These are phyloP conservation scores for Ceratocystis lukuohia DNA, from an alignment of 2,329 filamentous ascomycete genomes.

Conservation along the genomic window DNA sequence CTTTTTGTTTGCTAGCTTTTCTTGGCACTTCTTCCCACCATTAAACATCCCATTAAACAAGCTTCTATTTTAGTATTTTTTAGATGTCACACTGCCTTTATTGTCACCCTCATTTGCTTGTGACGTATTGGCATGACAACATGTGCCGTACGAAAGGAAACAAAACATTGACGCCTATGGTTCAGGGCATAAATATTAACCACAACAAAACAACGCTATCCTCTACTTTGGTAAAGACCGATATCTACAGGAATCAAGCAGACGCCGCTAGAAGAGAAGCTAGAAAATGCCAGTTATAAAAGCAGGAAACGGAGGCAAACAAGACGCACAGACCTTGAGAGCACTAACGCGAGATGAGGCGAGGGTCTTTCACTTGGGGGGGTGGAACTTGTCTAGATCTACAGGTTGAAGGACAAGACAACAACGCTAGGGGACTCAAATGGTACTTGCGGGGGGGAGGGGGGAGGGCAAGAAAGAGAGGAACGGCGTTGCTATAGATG, in stretches of 20 bases:
- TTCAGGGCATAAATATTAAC: neutral
- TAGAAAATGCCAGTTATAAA: too few relatives aligned
- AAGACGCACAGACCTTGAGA: neutral
- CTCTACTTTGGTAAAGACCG: too few relatives aligned
- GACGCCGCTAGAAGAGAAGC: neutral
- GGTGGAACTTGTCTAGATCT: neutral
- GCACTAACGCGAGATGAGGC: too few relatives aligned
- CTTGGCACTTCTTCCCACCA: neutral
- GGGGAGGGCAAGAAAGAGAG: neutral
- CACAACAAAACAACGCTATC: too few relatives aligned
- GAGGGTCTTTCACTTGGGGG: too few relatives aligned
- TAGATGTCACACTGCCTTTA: neutral
- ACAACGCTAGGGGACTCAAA: neutral
- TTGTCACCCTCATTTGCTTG: neutral
- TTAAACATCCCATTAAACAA: conserved; percentile 7
- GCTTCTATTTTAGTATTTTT: neutral
- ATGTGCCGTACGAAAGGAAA: neutral
- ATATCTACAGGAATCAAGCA: neutral
- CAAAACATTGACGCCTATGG: neutral
- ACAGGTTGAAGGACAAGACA: neutral
- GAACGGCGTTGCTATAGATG: neutral
- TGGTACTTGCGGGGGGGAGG: neutral
- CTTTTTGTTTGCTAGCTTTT: neutral
- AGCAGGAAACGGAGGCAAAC: too few relatives aligned
- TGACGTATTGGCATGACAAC: neutral